A percentile compares a stretch with the other conserved stretches of the same genome.
Evolutionary conservation across 352 stramenopile genomes (phyloP).

Genomic region (Phytophthora uliginosa): DNA sequence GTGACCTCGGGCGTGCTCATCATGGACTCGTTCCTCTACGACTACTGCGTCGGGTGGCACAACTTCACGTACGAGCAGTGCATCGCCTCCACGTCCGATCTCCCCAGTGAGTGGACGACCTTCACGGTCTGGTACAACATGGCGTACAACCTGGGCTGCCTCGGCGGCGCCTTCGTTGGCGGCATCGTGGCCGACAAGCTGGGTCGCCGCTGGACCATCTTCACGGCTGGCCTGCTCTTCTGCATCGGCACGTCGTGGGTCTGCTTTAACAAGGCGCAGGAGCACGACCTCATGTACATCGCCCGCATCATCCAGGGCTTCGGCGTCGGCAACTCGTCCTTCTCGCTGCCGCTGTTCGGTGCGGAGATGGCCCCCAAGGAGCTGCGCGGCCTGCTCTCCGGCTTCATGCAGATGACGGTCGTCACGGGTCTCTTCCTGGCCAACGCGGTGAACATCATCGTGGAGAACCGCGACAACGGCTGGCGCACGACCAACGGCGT

Average conservation of each 20-base stretch:
- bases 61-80: constrained; percentile 32
- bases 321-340: constrained; percentile 63
- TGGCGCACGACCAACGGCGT: constrained; percentile 62
- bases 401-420: constrained; percentile 76
- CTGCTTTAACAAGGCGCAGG: constrained; percentile 22
- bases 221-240: constrained; percentile 35
- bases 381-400: constrained; percentile 64
- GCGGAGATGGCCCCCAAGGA: constrained; percentile 74
- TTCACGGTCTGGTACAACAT: constrained; percentile 39
- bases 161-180: constrained; percentile 18
- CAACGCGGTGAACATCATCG: constrained; percentile 59
- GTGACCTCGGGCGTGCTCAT: constrained; percentile 25
- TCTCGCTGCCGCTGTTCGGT: constrained; percentile 61
- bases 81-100: constrained; percentile 16
- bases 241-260: constrained; percentile 37
- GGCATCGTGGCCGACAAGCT: constrained; percentile 30
- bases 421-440: constrained; percentile 59
- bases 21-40: constrained; percentile 28
- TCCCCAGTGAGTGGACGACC: constrained; percentile 19
- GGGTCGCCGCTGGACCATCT: constrained; percentile 34
- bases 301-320: constrained; percentile 50
- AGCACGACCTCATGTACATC: constrained; percentile 23
- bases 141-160: constrained; percentile 26
- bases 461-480: constrained; percentile 42
- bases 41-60: constrained; percentile 36